Percentiles rank a stretch among this genome's conserved stretches.
Conservation (phyloP, 2,329 filamentous ascomycete genomes). For the Hypoxylon sp. region DNA sequence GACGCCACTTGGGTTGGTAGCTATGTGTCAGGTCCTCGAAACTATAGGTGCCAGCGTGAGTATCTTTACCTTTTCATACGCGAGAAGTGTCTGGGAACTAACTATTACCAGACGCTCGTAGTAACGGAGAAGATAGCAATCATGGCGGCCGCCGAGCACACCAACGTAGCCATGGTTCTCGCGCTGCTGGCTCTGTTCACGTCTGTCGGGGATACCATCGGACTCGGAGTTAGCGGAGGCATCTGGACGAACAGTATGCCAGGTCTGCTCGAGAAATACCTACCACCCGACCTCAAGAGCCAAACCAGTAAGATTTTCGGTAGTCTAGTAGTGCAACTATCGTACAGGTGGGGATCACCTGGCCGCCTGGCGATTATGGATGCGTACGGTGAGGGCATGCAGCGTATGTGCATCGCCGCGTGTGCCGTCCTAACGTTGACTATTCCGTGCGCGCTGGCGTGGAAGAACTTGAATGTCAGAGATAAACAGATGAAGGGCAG, state of each 20-base stretch:
- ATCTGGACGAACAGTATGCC: constrained; percentile 72
- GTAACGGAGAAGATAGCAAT: constrained; percentile 70
- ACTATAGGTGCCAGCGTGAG: constrained; percentile 65
- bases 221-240: constrained; percentile 69
- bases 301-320: constrained; percentile 64
- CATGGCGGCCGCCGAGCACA: constrained; percentile 69
- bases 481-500: constrained; percentile 26
- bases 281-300: constrained; percentile 58
- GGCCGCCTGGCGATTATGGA: constrained; percentile 66
- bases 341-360: constrained; percentile 62
- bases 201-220: constrained; percentile 69
- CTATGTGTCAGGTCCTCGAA: constrained; percentile 69
- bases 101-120: constrained; percentile 59
- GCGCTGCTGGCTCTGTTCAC: constrained; percentile 69
- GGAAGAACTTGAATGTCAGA: constrained; percentile 12
- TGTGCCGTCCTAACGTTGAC: constrained; percentile 10
- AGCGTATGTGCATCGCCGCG: constrained; percentile 27
- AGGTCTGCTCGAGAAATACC: constrained; percentile 61
- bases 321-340: constrained; percentile 64
- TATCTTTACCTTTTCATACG: neutral
- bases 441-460: constrained; percentile 5
- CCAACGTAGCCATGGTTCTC: constrained; percentile 68
- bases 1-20: constrained; percentile 63
- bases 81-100: neutral
- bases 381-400: constrained; percentile 62